Evolutionary conservation across 208 protist genomes (phyloP).

Genomic region (Trypanosoma brucei): DNA sequence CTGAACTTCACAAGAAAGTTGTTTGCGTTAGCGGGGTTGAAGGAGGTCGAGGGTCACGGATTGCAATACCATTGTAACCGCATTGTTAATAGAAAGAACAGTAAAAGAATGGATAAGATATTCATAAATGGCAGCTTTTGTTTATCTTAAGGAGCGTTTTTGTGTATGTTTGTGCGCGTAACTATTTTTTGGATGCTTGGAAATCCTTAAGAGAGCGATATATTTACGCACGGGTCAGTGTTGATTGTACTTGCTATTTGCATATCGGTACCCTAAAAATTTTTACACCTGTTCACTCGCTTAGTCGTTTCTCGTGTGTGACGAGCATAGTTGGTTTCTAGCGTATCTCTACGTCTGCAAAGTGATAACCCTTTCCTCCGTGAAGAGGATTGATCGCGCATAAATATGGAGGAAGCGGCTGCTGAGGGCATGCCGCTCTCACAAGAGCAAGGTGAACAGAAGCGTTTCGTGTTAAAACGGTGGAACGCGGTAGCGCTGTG

Average conservation of each 20-base stretch:
- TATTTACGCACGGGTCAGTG: background rate
- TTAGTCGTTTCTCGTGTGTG: too few species aligned
- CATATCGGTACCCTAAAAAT: too few species aligned
- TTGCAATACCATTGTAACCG: slow-evolving; percentile 78
- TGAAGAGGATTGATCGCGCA: background rate
- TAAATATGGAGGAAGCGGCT: slow-evolving; percentile 12
- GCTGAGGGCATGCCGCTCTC: background rate
- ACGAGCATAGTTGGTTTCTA: too few species aligned
- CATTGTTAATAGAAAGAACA: slow-evolving; percentile 79
- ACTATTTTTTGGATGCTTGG: background rate
- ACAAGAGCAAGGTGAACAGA: slow-evolving; percentile 18
- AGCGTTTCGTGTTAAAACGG: slow-evolving; percentile 90
- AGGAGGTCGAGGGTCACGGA: slow-evolving; percentile 26
- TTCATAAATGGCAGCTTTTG: slow-evolving; percentile 80
- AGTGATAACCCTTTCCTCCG: slow-evolving; percentile 1
- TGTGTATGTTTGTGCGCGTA: background rate
- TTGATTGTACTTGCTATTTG: too few species aligned
- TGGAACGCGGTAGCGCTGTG: slow-evolving; percentile 98
- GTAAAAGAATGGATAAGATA: slow-evolving; percentile 80
- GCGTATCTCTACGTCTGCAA: too few species aligned
- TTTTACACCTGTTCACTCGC: too few species aligned
- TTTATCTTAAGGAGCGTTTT: slow-evolving; percentile 1
- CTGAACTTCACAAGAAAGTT: slow-evolving; percentile 38
- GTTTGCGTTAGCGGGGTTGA: slow-evolving; percentile 41
- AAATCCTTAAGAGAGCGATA: background rate